A percentile compares a stretch with the other conserved stretches of the same genome.
phyloP scores from a whole-genome alignment of 2,329 filamentous ascomycete species.

The Ceratocystis ficicola region DNA sequence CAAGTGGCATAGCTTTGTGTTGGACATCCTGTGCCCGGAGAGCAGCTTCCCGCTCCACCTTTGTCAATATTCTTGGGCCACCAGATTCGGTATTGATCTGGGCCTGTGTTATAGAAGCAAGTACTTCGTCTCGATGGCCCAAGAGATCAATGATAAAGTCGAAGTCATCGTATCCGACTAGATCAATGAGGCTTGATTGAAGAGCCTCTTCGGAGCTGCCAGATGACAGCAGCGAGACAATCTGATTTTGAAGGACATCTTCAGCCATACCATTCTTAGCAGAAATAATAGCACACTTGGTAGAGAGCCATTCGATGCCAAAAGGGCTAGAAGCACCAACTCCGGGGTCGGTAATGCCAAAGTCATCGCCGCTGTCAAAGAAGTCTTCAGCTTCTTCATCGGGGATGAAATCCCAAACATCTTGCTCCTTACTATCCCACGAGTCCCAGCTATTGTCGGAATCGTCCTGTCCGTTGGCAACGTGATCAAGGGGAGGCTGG shows the following conservation, averaged over 20 bases:
- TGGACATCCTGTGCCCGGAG: slow-evolving; percentile 63
- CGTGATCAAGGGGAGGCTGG: slow-evolving; percentile 26
- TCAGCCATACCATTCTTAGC: slow-evolving; percentile 54
- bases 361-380: slow-evolving; percentile 27
- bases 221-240: slow-evolving; percentile 61
- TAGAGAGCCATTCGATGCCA: slow-evolving; percentile 56
- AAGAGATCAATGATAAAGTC: slow-evolving; percentile 91
- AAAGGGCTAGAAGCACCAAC: slow-evolving; percentile 31
- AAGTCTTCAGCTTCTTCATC: slow-evolving; percentile 54
- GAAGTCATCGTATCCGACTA: slow-evolving; percentile 84
- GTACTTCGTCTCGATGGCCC: slow-evolving; percentile 57
- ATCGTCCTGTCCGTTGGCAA: slow-evolving; percentile 39
- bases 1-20: slow-evolving; percentile 67
- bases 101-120: slow-evolving; percentile 32
- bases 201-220: slow-evolving; percentile 65
- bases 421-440: slow-evolving; percentile 54
- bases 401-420: slow-evolving; percentile 88
- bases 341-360: slow-evolving; percentile 29
- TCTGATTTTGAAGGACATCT: slow-evolving; percentile 62
- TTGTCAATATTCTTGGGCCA: slow-evolving; percentile 48
- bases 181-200: slow-evolving; percentile 79
- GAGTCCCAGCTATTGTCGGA: slow-evolving; percentile 40
- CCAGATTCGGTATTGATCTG: slow-evolving; percentile 15
- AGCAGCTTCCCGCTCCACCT: slow-evolving; percentile 64
- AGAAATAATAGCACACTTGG: slow-evolving; percentile 56